Percentiles rank a stretch among this genome's conserved stretches.
These are phyloP conservation scores for Aspergillus bridgeri DNA, from an alignment of 495 filamentous ascomycete species.

Conservation along the genomic window DNA sequence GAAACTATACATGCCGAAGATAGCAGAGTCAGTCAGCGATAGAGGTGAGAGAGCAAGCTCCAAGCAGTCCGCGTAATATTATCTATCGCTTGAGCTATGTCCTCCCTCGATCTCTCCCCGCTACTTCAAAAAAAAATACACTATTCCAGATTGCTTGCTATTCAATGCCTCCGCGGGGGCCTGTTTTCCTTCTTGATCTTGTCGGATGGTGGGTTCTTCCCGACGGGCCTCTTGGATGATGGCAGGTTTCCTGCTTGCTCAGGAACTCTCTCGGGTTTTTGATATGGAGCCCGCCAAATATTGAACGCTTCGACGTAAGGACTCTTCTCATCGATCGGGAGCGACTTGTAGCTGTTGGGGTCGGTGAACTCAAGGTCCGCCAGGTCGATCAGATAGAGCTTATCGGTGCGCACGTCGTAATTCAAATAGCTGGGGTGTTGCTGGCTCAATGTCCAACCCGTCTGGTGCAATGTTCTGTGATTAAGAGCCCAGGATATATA, in stretches of 20 bases:
- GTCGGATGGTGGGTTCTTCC: not conserved
- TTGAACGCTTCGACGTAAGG: not conserved
- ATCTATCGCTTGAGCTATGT: too few species aligned
- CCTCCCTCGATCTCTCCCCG: not conserved
- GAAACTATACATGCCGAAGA: too few species aligned
- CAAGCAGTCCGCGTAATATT: too few species aligned
- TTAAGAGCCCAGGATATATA: not conserved
- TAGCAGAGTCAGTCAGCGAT: too few species aligned
- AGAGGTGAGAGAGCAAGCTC: too few species aligned
- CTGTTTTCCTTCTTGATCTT: not conserved
- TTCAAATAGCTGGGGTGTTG: slow-evolving; percentile 5
- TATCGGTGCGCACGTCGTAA: slow-evolving; percentile 1
- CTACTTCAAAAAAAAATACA: too few species aligned
- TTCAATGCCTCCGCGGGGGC: not conserved
- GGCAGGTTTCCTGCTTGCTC: not conserved
- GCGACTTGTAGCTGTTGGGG: not conserved
- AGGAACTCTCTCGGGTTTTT: not conserved
- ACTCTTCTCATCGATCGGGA: not conserved
- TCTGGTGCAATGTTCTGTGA: not conserved
- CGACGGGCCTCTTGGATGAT: not conserved
- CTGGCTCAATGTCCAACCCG: not conserved
- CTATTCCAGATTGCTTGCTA: not conserved
- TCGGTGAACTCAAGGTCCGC: not conserved
- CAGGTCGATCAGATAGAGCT: slow-evolving; percentile 5
- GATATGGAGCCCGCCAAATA: not conserved